These are phyloP conservation scores for Flaveria bidentis DNA, from an alignment of 129 eudicot genomes.

Conservation along the genomic window DNA sequence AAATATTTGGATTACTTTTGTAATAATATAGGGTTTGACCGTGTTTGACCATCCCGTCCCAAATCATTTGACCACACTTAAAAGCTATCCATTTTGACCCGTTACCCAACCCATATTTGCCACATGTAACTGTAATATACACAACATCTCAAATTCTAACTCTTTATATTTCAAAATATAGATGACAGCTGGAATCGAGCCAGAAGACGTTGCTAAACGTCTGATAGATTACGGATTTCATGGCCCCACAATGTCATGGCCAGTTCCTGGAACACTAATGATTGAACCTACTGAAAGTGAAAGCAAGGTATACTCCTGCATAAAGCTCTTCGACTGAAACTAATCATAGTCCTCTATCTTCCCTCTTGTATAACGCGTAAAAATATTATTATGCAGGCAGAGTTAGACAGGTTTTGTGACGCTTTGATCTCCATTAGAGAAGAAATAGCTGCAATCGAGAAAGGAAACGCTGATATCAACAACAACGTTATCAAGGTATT, in stretches of 20 bases:
- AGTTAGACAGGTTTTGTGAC: constrained; percentile 91
- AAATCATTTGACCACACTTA: neutral
- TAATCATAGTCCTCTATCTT: neutral
- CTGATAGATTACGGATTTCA: constrained; percentile 97
- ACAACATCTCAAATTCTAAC: neutral
- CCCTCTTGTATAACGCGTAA: constrained; percentile 12
- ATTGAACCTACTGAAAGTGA: constrained; percentile 99
- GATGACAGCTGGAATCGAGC: constrained; percentile 93
- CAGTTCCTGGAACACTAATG: constrained; percentile 99
- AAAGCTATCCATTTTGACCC: neutral
- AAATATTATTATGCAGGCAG: constrained; percentile 55
- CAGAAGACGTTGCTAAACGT: constrained; percentile 96
- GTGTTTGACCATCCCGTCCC: neutral
- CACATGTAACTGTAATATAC: neutral
- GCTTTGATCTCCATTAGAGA: constrained; percentile 87
- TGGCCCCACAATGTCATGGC: constrained; percentile 98
- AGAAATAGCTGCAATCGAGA: constrained; percentile 84
- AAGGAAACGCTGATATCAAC: constrained; percentile 70
- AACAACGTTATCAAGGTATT: constrained; percentile 88
- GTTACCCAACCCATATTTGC: neutral
- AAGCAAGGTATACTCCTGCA: constrained; percentile 70
- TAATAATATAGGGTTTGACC: neutral
- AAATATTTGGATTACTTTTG: neutral
- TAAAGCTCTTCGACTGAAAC: neutral
- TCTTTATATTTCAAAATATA: constrained; percentile 24